These are phyloP conservation scores for Diplodia seriata DNA, from an alignment of 2,329 filamentous ascomycete species.

Conservation along the genomic window DNA sequence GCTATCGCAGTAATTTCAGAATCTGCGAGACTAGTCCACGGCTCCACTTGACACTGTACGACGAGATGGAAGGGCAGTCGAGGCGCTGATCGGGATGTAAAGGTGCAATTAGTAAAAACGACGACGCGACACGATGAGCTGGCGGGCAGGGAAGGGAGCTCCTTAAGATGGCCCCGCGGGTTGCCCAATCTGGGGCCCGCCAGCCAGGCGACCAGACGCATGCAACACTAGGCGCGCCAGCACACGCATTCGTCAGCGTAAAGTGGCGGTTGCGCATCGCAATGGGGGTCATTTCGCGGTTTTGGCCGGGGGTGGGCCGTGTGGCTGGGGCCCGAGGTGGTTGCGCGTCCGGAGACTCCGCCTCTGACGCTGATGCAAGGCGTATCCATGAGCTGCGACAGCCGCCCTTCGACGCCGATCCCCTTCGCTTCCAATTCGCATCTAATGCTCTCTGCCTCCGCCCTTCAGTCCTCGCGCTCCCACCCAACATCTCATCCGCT, in stretches of 20 bases:
- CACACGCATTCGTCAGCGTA: neutral
- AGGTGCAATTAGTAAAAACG: too few relatives aligned
- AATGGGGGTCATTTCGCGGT: conserved; percentile 12
- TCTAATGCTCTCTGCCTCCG: neutral
- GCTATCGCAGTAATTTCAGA: neutral
- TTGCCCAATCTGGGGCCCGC: too few relatives aligned
- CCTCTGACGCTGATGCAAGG: conserved; percentile 19
- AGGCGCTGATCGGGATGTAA: too few relatives aligned
- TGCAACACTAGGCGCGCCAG: too few relatives aligned
- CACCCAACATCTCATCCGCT: neutral
- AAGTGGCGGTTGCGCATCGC: conserved; percentile 10
- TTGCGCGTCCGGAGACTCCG: conserved; percentile 23
- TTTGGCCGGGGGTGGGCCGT: conserved; percentile 10
- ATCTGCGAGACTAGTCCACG: neutral
- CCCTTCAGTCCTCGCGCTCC: neutral
- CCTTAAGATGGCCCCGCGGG: too few relatives aligned
- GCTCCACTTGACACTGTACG: neutral
- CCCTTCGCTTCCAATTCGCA: neutral
- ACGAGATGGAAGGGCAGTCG: neutral
- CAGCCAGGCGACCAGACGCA: too few relatives aligned
- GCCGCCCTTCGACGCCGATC: conserved; percentile 20
- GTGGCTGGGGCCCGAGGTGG: conserved; percentile 7
- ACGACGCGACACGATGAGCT: too few relatives aligned
- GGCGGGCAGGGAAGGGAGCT: too few relatives aligned
- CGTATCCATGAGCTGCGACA: conserved; percentile 24